Evolutionary conservation across 176 grass and related monocot species (phyloP).

Genomic region (Avena sativa): DNA sequence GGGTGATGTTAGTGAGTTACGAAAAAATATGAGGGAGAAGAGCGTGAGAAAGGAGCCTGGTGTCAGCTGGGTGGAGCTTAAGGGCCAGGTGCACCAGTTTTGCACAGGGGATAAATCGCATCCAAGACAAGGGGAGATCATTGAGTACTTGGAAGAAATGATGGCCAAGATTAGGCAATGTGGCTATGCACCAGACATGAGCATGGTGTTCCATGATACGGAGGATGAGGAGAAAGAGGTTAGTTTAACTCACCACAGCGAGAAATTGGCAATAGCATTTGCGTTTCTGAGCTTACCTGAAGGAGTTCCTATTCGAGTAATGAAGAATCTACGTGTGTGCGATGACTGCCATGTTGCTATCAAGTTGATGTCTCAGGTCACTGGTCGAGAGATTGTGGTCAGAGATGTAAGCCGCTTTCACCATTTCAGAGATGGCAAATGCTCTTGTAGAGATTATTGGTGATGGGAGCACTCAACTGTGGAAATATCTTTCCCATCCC

Average conservation of each 20-base stretch:
- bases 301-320: conserved; percentile 69
- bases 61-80: conserved; percentile 76
- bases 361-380: conserved; percentile 67
- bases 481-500: conserved; percentile 3
- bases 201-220: conserved; percentile 79
- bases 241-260: conserved; percentile 71
- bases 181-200: conserved; percentile 66
- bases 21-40: conserved; percentile 59
- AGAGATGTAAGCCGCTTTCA: conserved; percentile 79
- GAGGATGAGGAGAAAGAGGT: conserved; percentile 82
- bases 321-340: conserved; percentile 83
- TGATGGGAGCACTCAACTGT: conserved; percentile 22
- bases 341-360: conserved; percentile 82
- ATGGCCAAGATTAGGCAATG: conserved; percentile 58
- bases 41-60: conserved; percentile 76
- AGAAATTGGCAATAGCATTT: conserved; percentile 82
- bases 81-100: conserved; percentile 73
- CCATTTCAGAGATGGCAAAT: conserved; percentile 70
- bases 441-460: conserved; percentile 77
- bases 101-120: conserved; percentile 63
- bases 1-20: conserved; percentile 54
- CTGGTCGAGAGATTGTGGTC: conserved; percentile 65
- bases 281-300: conserved; percentile 62
- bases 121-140: conserved; percentile 55
- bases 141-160: conserved; percentile 60